Evolutionary conservation across 306 rosid genomes (phyloP), one percentile per base, ranked within the genome.

Genomic region (Dryas alaskensis): DNA sequence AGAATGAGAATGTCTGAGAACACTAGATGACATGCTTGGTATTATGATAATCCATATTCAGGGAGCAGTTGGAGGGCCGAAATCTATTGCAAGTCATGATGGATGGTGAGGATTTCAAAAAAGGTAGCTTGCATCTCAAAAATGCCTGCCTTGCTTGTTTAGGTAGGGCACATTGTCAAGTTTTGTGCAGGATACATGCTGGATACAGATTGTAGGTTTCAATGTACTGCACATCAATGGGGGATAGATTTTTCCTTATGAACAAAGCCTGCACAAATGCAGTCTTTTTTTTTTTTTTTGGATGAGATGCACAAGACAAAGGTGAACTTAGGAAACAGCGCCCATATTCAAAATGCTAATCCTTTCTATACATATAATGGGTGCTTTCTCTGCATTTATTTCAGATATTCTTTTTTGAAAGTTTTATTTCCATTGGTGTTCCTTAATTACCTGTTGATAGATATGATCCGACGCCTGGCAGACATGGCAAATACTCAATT

Each of bases 401-500:
- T 61, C 42, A 62, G 45, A 47, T 31, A 6, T 37, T 47, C 39
- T 59, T 27, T 73, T 58, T 74, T 81, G 67, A 59, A 55, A 76
- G 48, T 2, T 9, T 58, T 55, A 72, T 55, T 45, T 59, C 76
- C 77, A 9, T 70, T 67, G 63, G 81, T 19, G 37, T 69, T 85
- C 81, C 90, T 89, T 86, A 78, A 91, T 80, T 54, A 80, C 48
- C 73, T 69, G 63, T 69, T 50, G 37, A 40, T 83, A 94, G 99
- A 94, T 81, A 94, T 92, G 99, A 89, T 94, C 74, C 96, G 95
- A 8, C 89, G 97, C 47, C 79, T 91, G 85, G 95, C 97, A 17
- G 99, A 94, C 81, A 71, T 84, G 73, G 89, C 91, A 19, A 88
- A 79, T 77, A 92, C 99, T 27, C 99, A 94, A 84, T 94, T 94